Base-by-base conservation (phyloP, 495 filamentous ascomycete species). In the Cudoniella acicularis region DNA sequence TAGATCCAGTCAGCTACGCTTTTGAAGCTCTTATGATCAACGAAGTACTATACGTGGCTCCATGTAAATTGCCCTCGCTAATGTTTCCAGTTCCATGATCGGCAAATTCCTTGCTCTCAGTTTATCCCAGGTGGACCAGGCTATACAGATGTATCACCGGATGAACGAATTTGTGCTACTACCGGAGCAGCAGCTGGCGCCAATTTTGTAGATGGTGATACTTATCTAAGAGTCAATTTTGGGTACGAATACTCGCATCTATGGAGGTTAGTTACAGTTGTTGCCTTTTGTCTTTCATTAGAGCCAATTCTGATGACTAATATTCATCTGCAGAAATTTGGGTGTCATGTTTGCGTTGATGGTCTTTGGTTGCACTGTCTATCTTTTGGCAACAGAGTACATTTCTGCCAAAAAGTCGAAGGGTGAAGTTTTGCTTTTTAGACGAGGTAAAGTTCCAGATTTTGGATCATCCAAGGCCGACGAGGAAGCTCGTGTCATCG, bases 21-120 rank as follows among this genome's bases (percentile, higher is more conserved):
- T 97, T 96, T 66, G 92, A 97, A 71, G 77, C 85, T 1, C 72
- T 97, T 10, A 90, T 97, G 85, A 83, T 95, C 63, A 97, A 97
- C 66, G 92, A 96, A 40, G 57, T 67, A 63, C n/a, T 41, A 45
- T 41, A 9, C 18, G 16, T 36, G 4, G 13, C 30, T 36, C 6
- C 30, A 36, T 6, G 11, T 18, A 51, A 45, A 22, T 3, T 1
- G 18, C 20, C 2, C 10, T 40, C 8, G 18, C 22, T 48, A 46
- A 51, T 2, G 43, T 22, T 51, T 2, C 0, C 13, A 63, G 70
- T 97, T 94, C 68, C 77, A 82, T 61, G 69, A 73, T 27, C 83
- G 87, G 3, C 57, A 81, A 0, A 93, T 90, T 62, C 13, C 24
- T 0, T 97, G 92, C 67, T 73, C 79, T 1, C 43, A 58, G 4